A percentile compares a stretch with the other conserved stretches of the same genome.
phyloP scores from a whole-genome alignment of 495 filamentous ascomycete genomes.

The Neurospora sp. region DNA sequence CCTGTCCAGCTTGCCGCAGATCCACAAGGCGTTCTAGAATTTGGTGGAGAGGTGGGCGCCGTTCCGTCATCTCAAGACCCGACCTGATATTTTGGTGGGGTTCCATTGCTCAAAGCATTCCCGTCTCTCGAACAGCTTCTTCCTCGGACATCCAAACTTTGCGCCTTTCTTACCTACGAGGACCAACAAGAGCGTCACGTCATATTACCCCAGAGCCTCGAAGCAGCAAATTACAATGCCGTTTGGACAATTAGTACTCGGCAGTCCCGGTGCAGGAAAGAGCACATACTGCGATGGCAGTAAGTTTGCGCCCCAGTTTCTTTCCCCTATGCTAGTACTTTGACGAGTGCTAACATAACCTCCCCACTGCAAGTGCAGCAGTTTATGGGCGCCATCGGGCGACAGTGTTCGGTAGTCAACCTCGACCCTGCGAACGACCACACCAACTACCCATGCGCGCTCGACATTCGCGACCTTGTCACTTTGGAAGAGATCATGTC shows the following conservation, averaged over 20 bases:
- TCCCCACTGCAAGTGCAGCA: slow-evolving; percentile 58
- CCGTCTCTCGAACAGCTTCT: not conserved
- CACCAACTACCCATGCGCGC: slow-evolving; percentile 67
- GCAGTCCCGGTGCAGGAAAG: slow-evolving; percentile 88
- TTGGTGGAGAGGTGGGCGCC: not conserved
- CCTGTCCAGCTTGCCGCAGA: not conserved
- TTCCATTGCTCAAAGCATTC: not conserved
- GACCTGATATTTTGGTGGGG: not conserved
- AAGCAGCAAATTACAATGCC: slow-evolving; percentile 26
- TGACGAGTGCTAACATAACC: not conserved
- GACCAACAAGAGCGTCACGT: not conserved
- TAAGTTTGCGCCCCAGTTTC: slow-evolving; percentile 21
- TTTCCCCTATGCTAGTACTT: not conserved
- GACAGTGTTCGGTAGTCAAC: slow-evolving; percentile 90
- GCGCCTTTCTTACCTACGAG: not conserved
- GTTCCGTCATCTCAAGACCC: not conserved
- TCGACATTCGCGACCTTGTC: slow-evolving; percentile 84
- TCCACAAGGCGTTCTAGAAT: not conserved
- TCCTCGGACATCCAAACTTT: not conserved
- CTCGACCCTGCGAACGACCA: slow-evolving; percentile 94
- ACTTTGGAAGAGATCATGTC: slow-evolving; percentile 91
- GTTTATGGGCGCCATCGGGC: slow-evolving; percentile 87
- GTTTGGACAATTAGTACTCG: slow-evolving; percentile 71
- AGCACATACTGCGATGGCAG: slow-evolving; percentile 96
- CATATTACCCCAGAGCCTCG: not conserved